Evolutionary conservation across 805 yeast species (phyloP), one percentile per base, ranked within the genome.

Genomic region (Saccharomycopsis fibuligera): DNA sequence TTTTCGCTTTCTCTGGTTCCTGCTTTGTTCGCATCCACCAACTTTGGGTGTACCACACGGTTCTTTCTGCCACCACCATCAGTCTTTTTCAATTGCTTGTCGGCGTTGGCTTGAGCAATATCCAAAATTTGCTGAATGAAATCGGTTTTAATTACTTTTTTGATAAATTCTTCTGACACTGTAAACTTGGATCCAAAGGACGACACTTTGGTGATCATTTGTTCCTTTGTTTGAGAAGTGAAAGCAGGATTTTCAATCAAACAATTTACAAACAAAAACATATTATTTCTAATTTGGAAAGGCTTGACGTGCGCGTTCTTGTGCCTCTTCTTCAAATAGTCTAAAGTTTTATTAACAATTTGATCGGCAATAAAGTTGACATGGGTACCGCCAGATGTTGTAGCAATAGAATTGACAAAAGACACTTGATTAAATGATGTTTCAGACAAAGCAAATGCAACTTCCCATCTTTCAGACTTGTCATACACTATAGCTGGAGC

Each of bases 161-260:
- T 79, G 53, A 91, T 74, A 62, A 87, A 93, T 22, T 73, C 83
- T 51, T 86, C 95, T 14, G 87, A 76, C 4, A 93, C 72, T n/a
- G 74, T 80, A 62, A 78, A 85, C 69, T 70, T 83, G 72, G 96
- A 86, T 24, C 97, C 97, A 69, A 91, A 93, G 56, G 90, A 95
- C 17, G 84, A 73, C 0, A 81, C 81, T 62, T 93, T 81, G 0
- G 98, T 88, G 22, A 96, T 90, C 59, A 93, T 69, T 62, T 89
- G 96, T 64, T 93, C 99, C 61, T 93, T 93, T 0, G 99, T 93
- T 68, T 93, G 99, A 0, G 98, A 90, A 0, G 97, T 89, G 63
- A 93, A 93, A 0, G 98, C 95, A 0, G 99, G 99, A 58, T 93
- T 93, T 62, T 89, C 96, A 66, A 93, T 81, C 57, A 90, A 72